Evolutionary conservation across 352 stramenopile genomes (phyloP).

Genomic region (Globisporangium sylvaticum): DNA sequence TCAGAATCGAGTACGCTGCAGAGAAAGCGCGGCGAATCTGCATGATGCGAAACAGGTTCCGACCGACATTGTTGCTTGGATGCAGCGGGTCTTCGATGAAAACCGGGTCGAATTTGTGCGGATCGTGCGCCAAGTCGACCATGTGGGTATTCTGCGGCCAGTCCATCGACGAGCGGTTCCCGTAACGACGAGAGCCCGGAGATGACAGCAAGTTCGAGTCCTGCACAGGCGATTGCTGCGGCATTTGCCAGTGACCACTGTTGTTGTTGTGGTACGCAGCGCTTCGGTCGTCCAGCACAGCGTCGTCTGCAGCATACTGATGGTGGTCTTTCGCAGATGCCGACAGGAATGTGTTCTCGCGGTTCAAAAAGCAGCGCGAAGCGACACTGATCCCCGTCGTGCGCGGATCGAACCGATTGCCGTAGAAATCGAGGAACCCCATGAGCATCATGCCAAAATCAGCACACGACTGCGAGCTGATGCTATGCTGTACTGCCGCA

Average conservation of each 20-base stretch:
- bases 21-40: slow-evolving; percentile 81
- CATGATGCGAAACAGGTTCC: slow-evolving; percentile 95
- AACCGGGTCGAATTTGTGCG: slow-evolving; percentile 91
- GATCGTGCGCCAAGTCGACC: slow-evolving; percentile 68
- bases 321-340: slow-evolving; percentile 28
- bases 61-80: slow-evolving; percentile 93
- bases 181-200: slow-evolving; percentile 56
- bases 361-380: slow-evolving; percentile 76
- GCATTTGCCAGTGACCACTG: slow-evolving; percentile 61
- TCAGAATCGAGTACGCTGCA: slow-evolving; percentile 63
- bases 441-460: slow-evolving; percentile 95
- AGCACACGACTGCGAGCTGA: slow-evolving; percentile 57
- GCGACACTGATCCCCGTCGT: slow-evolving; percentile 89
- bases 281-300: slow-evolving; percentile 47
- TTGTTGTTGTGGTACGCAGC: slow-evolving; percentile 27
- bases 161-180: slow-evolving; percentile 68
- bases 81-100: slow-evolving; percentile 95
- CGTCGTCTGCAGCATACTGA: slow-evolving; percentile 44
- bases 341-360: slow-evolving; percentile 42
- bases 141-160: slow-evolving; percentile 36
- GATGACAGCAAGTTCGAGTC: slow-evolving; percentile 54
- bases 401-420: slow-evolving; percentile 91
- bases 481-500: slow-evolving; percentile 48
- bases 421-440: slow-evolving; percentile 97
- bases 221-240: slow-evolving; percentile 39